Conservation (phyloP, 1,139 yeast species). For the Blastobotrys aristatus region DNA sequence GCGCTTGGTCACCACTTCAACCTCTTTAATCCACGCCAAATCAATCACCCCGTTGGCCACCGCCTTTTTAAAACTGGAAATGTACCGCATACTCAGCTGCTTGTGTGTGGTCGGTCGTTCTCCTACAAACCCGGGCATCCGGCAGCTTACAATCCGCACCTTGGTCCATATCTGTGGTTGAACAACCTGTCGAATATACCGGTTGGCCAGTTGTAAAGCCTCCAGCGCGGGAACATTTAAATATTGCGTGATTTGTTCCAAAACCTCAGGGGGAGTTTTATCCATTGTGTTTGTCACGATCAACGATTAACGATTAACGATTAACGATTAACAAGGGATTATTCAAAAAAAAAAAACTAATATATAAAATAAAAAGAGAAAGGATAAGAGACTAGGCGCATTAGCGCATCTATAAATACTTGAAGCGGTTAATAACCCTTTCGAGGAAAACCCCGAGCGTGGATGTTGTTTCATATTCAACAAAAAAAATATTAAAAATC, state of each 20-base stretch:
- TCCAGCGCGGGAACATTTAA: neutral
- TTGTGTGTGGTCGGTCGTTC: neutral
- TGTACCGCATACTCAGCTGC: neutral
- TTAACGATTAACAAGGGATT: no score
- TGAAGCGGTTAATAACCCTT: no score
- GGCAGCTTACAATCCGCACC: constrained; percentile 1
- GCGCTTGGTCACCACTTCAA: neutral
- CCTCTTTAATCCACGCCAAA: neutral
- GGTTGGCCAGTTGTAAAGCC: neutral
- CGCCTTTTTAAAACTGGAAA: neutral
- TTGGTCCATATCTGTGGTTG: neutral
- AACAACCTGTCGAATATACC: neutral
- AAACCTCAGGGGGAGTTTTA: neutral
- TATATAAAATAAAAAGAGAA: no score
- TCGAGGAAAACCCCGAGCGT: no score
- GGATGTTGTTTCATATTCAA: no score
- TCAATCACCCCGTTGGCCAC: neutral
- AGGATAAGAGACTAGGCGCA: no score
- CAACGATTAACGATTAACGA: no score
- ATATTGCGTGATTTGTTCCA: neutral
- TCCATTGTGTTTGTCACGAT: neutral
- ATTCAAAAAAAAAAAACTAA: no score
- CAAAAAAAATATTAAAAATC: no score
- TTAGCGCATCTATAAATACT: no score
- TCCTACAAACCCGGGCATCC: no score